Percentiles rank a stretch among this genome's conserved stretches.
These are phyloP conservation scores for Daldinia caldariorum DNA, from an alignment of 495 filamentous ascomycete genomes.

Conservation along the genomic window DNA sequence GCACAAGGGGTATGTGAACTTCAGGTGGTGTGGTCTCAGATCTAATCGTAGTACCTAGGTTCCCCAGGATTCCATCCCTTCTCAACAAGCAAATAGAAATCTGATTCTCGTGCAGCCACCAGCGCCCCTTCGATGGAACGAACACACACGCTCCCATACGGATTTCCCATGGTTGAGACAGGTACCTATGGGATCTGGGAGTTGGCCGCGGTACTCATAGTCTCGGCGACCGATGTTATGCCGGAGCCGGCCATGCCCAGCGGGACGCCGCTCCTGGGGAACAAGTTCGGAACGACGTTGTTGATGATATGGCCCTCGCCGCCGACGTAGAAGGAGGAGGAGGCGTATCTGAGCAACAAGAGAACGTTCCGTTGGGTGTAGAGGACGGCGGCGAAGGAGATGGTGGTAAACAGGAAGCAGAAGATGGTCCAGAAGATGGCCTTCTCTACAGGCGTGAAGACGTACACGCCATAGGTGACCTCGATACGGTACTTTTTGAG, in stretches of 20 bases:
- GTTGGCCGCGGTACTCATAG: slow-evolving; percentile 27
- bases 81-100: not conserved
- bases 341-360: slow-evolving; percentile 23
- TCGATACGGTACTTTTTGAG: slow-evolving; percentile 62
- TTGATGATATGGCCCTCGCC: slow-evolving; percentile 5
- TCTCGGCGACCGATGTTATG: slow-evolving; percentile 31
- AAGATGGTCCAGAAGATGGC: slow-evolving; percentile 49
- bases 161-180: not conserved
- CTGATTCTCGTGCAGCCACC: not conserved
- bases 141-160: not conserved
- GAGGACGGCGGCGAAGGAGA: slow-evolving; percentile 35
- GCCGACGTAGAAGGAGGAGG: slow-evolving; percentile 19
- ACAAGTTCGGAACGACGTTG: slow-evolving; percentile 11
- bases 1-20: not conserved
- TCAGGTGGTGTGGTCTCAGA: not conserved
- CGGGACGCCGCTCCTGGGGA: slow-evolving; percentile 17
- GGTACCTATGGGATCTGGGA: slow-evolving; percentile 27
- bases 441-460: slow-evolving; percentile 59
- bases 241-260: slow-evolving; percentile 12
- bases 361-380: slow-evolving; percentile 35
- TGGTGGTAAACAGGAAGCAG: slow-evolving; percentile 38
- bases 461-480: slow-evolving; percentile 58
- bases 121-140: not conserved
- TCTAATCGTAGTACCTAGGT: not conserved
- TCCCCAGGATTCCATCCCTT: not conserved